Base-by-base conservation (phyloP, 495 filamentous ascomycete genomes). In the Penicillium cinerascens region DNA sequence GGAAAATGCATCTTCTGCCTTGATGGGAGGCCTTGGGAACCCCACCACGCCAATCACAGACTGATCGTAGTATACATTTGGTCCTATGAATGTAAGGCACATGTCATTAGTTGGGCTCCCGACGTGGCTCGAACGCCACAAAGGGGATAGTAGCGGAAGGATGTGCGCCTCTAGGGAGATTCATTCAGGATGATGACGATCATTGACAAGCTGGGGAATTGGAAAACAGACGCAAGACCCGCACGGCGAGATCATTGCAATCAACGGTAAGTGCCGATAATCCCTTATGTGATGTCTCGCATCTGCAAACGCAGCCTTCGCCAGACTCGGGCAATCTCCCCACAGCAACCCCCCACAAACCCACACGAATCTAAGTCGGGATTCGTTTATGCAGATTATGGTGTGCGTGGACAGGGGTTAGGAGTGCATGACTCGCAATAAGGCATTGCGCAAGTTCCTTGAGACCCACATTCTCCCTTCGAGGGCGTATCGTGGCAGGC, bases 41-140 rank as follows among this genome's bases (percentile, higher is more conserved):
- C 49, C 44, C n/a, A 37, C 38, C 27, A 52, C 40, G 21, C 62
- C 62, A 65, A 65, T 62, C 62, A 65, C 26, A 36, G 45, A 16
- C 15, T 51, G 38, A 39, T 23, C 47, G 1, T 43, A 22, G 22
- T 33, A 42, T 60, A 54, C 37, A 55, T 45, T 52, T 47, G 40
- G 43, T 47, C 56, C 49, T 62, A 54, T 56, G 48, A 54, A 65
- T 65, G 62, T 63, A 65, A 65, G 62, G 62, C 53, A 61, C 56
- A 65, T 63, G 56, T 50, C 59, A 57, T 59, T 63, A 63, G 42
- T 56, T 35, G 11, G 49, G 46, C 37, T 39, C 22, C 45, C 49
- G 58, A 50, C 49, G 53, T 60, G 50, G 58, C 53, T 56, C 58
- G 47, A 18, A 44, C 49, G 37, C 58, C 58, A 57, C 53, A 55